A percentile compares a stretch with the other conserved stretches of the same genome.
phyloP scores from a whole-genome alignment of 306 rosid genomes.

The Oxytropis ochrocephala region DNA sequence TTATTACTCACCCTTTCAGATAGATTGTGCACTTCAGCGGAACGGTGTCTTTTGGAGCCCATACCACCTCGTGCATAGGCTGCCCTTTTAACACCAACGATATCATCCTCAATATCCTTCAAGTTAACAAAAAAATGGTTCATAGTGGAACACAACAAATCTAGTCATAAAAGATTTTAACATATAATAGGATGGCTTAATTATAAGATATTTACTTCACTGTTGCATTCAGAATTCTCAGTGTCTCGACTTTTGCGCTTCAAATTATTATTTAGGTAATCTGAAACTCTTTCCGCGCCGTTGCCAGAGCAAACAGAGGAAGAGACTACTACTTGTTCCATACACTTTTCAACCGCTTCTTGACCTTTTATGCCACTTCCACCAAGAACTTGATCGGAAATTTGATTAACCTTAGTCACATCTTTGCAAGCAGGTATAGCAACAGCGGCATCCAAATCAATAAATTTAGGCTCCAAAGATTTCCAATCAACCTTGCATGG shows the following conservation, averaged over 20 bases:
- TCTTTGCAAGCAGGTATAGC: constrained; percentile 34
- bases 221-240: constrained; percentile 68
- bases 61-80: constrained; percentile 26
- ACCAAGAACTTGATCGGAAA: constrained; percentile 29
- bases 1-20: constrained; percentile 77
- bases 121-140: neutral
- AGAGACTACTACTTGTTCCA: constrained; percentile 49
- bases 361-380: constrained; percentile 34
- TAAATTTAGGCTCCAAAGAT: constrained; percentile 29
- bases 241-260: constrained; percentile 54
- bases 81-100: constrained; percentile 43
- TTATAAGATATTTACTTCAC: constrained; percentile 48
- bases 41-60: constrained; percentile 74
- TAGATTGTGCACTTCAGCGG: constrained; percentile 85
- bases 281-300: constrained; percentile 48
- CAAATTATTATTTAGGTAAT: constrained; percentile 25
- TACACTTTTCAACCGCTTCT: constrained; percentile 33
- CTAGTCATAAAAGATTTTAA: neutral
- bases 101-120: constrained; percentile 76
- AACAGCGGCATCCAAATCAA: constrained; percentile 29
- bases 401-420: constrained; percentile 32
- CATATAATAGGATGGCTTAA: neutral
- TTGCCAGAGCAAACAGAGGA: constrained; percentile 78
- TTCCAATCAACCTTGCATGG: constrained; percentile 35
- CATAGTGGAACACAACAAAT: neutral